phyloP scores from a whole-genome alignment of 148 eudicot species.

The Rhododendron vialii region DNA sequence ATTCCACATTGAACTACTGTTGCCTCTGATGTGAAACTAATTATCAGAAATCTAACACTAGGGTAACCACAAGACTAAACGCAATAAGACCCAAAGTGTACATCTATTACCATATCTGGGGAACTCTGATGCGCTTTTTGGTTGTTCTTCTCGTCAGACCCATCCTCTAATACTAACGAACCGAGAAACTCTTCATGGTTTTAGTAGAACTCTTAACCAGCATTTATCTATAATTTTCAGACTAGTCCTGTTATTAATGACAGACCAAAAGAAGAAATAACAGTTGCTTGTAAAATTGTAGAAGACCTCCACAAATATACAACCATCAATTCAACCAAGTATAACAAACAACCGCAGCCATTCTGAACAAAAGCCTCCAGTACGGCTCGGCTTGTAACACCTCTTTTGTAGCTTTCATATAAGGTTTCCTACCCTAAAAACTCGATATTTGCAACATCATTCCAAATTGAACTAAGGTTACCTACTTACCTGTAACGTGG shows the following conservation, averaged over 20 bases:
- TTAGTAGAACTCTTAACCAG: neutral
- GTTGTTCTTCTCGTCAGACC: constrained; percentile 33
- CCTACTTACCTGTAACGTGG: neutral
- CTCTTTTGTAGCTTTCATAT: neutral
- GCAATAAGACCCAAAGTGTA: neutral
- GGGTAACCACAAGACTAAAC: neutral
- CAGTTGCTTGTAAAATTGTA: neutral
- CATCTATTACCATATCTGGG: constrained; percentile 68
- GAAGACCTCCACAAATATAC: neutral
- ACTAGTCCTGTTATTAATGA: neutral
- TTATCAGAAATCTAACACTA: neutral
- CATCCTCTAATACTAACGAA: constrained; percentile 52
- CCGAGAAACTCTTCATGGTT: constrained; percentile 14
- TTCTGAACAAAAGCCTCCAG: neutral
- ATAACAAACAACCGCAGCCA: neutral
- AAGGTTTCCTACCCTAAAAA: neutral
- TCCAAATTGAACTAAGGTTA: neutral
- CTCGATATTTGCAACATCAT: neutral
- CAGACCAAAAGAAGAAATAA: neutral
- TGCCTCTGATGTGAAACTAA: neutral
- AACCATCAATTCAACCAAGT: neutral
- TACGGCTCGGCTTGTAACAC: too few species aligned
- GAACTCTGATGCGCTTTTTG: constrained; percentile 32
- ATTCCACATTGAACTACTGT: neutral
- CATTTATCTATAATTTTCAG: neutral